Percentiles rank a stretch among this genome's conserved stretches.
phyloP scores from a whole-genome alignment of 1,284 basidiomycete genomes.

The Pisolithus thermaeus region DNA sequence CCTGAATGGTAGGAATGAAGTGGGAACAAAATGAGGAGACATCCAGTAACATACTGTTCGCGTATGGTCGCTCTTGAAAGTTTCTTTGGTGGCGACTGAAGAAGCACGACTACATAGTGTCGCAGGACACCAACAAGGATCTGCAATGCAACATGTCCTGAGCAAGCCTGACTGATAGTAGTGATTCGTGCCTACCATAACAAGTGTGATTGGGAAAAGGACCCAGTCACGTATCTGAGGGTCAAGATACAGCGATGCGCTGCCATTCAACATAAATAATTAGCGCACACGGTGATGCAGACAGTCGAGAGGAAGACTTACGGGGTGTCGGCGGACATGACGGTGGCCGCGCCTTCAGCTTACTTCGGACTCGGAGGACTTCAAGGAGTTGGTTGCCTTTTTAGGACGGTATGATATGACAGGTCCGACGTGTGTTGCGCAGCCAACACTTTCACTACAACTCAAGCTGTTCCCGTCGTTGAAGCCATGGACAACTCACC shows the following conservation, averaged over 20 bases:
- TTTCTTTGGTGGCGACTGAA: constrained; percentile 84
- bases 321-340: constrained; percentile 26
- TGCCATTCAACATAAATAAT: constrained; percentile 23
- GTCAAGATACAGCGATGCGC: constrained; percentile 81
- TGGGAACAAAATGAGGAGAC: not conserved
- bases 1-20: constrained; percentile 36
- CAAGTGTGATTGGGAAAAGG: constrained; percentile 93
- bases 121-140: constrained; percentile 91
- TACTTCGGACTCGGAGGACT: not conserved
- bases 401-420: constrained; percentile 14
- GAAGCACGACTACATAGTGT: constrained; percentile 87
- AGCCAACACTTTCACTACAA: not conserved
- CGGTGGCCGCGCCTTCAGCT: too few relatives aligned
- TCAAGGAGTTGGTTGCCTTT: constrained; percentile 22
- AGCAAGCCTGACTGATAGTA: too few relatives aligned
- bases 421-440: constrained; percentile 61
- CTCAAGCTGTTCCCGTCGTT: not conserved
- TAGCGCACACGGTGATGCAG: constrained; percentile 6
- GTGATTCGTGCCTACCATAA: constrained; percentile 64
- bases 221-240: constrained; percentile 94
- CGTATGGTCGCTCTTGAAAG: constrained; percentile 73
- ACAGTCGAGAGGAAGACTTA: constrained; percentile 22
- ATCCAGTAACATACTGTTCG: constrained; percentile 74
- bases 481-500: constrained; percentile 69
- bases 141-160: constrained; percentile 34